These are phyloP conservation scores for Saccharomyces mikatae DNA, from an alignment of 805 yeast species.

Conservation along the genomic window DNA sequence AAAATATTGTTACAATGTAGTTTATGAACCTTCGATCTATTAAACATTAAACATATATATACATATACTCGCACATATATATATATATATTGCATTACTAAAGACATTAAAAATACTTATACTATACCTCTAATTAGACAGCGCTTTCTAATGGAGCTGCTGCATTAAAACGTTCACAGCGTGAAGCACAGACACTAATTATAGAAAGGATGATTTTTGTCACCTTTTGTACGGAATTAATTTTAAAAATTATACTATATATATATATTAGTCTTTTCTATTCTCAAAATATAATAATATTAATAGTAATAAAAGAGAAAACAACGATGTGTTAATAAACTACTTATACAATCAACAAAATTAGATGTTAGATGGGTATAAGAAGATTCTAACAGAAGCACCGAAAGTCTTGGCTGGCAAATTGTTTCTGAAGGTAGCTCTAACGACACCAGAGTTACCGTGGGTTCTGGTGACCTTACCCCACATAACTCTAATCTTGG, in stretches of 20 bases:
- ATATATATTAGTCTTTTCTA: background rate
- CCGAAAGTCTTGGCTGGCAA: slow-evolving; percentile 99
- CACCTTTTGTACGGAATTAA: background rate
- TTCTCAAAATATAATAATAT: background rate
- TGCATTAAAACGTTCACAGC: background rate
- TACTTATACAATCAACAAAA: slow-evolving; percentile 14
- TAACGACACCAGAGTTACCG: slow-evolving; percentile 96
- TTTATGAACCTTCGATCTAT: background rate
- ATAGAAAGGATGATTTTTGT: background rate
- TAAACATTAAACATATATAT: slow-evolving; percentile 5
- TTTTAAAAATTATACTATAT: background rate
- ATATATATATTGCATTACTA: slow-evolving; percentile 11
- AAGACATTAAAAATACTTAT: slow-evolving; percentile 1
- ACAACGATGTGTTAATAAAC: slow-evolving; percentile 1
- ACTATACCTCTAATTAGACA: background rate
- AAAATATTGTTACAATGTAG: background rate
- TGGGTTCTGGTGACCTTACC: slow-evolving; percentile 98
- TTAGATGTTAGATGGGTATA: slow-evolving; percentile 99
- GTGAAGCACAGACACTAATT: background rate
- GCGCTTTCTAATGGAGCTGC: background rate
- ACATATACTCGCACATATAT: slow-evolving; percentile 5
- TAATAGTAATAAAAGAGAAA: background rate
- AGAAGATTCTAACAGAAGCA: slow-evolving; percentile 98
- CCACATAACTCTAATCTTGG: slow-evolving; percentile 99
- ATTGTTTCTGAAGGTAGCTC: slow-evolving; percentile 97